Conservation (phyloP, 2,329 filamentous ascomycete genomes). For the Huntiella decipiens region DNA sequence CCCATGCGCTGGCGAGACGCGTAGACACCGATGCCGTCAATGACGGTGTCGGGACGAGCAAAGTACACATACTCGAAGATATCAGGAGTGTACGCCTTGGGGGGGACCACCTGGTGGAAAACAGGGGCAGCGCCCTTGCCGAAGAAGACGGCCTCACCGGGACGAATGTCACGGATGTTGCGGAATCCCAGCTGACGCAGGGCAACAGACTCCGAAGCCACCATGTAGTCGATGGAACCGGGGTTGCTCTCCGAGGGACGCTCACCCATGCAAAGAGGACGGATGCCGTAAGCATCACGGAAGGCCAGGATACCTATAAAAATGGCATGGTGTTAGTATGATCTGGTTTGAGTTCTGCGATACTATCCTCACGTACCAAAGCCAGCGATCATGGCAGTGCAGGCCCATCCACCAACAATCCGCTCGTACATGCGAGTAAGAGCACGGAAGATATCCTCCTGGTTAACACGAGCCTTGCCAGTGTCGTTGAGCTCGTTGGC, state of each 20-base stretch:
- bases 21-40: constrained; percentile 78
- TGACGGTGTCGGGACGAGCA: constrained; percentile 59
- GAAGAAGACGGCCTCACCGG: constrained; percentile 73
- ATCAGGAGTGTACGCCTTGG: constrained; percentile 58
- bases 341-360: no score
- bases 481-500: constrained; percentile 65
- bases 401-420: constrained; percentile 61
- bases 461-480: constrained; percentile 62
- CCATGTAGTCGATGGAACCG: constrained; percentile 62
- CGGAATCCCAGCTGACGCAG: constrained; percentile 63
- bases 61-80: constrained; percentile 75
- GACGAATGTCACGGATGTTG: constrained; percentile 57
- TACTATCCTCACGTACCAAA: constrained; percentile 32
- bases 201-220: constrained; percentile 77
- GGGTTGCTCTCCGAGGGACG: constrained; percentile 44
- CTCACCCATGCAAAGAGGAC: constrained; percentile 62
- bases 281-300: constrained; percentile 42
- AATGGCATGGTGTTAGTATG: not conserved
- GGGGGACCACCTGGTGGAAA: constrained; percentile 54
- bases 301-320: constrained; percentile 2
- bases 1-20: constrained; percentile 77
- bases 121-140: constrained; percentile 55
- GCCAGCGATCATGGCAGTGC: constrained; percentile 63
- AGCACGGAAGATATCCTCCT: constrained; percentile 56
- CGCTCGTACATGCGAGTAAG: constrained; percentile 52